Base-by-base conservation (phyloP, 225 moss, liverwort and hornwort genomes). In the Climacium dendroides region DNA sequence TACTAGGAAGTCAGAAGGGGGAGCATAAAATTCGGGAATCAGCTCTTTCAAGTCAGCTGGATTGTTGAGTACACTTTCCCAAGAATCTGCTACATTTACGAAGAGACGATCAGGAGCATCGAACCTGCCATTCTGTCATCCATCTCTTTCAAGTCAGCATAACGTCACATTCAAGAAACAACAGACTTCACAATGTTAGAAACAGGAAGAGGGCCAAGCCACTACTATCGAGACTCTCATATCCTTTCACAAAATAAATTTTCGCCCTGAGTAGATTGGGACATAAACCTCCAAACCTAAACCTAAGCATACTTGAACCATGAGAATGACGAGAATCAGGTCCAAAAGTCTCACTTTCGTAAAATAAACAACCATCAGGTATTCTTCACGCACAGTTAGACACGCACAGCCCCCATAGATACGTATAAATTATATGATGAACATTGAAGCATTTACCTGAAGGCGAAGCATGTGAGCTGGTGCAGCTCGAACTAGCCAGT, bases 381-480 rank as follows among this genome's bases (percentile, higher is more conserved):
- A 66, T 75, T 66, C 45, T 53, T 76, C 78, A 85, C 30, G 83
- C 74, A 61, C 77, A 53, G 18, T 67, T 73, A 67, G 52, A 67
- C 75, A 74, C 43, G 47, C 59, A 74, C 87, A 83, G 55, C 53
- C 26, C 73, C 48, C 71, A 81, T 75, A 74, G 19, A 53, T 53
- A 54, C 37, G 39, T 85, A 72, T 43, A 26, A 39, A 78, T 65
- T 54, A 83, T 80, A 64, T 26, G 67, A 59, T 57, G 64, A 79
- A 55, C 79, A 78, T 41, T 45, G 52, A 83, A 88, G 61, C 64
- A 84, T 70, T 53, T 91, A 98, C 98, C 96, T 98, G 98, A 61
- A 98, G 96, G 80, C 98, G 98, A 88, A 98, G 97, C 98, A 98
- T 98, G 92, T 97, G 98, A 79, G 95, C 97, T 81, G 98, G 98